Evolutionary conservation across 805 yeast species (phyloP), one percentile per base, ranked within the genome.

Genomic region (Isabelozyma gotoi): DNA sequence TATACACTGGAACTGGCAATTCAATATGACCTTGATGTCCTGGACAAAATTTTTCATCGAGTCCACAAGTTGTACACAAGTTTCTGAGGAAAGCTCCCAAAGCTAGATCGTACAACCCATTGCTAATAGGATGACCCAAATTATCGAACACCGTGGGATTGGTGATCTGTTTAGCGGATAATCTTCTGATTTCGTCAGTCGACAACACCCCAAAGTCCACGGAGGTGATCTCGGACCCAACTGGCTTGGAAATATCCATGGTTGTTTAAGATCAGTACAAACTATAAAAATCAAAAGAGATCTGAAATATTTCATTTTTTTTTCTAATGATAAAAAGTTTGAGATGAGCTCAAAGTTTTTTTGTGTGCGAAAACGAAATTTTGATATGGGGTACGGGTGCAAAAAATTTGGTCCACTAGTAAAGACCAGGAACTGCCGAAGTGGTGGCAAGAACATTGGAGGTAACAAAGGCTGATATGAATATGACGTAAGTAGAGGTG

Each of bases 21-120:
- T 92, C 97, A 50, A 94, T 90, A 65, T 94, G 99, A 48, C 99
- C 99, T 65, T 90, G 89, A 65, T 94, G 99, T 38, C 99, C 99
- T 3, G 97, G 97, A 72, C 99, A 94, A 55, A 81, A 84, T 60
- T 85, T 82, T 54, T 92, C 97, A 62, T 91, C 96, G 49, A 92
- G 74, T 15, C 98, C 97, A 78, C 99, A 94, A 1, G 98, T 92
- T 17, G 94, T 78, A 79, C 99, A 90, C 39, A 87, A 75, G 63
- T 92, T 88, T 59, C 84, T 78, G 49, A 89, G 73, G 59, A 90
- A 94, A 0, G 99, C 98, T 52, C 99, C 99, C 33, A 94, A 71
- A n/a, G 96, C 82, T 48, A 92, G 77, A 67, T 94, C 99, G 59
- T 94, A 94, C 27, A 94, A 73, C 65, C 99, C 99, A 47, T 94